Conservation (phyloP, 2,329 filamentous ascomycete genomes). For the Colletotrichum sp. region DNA sequence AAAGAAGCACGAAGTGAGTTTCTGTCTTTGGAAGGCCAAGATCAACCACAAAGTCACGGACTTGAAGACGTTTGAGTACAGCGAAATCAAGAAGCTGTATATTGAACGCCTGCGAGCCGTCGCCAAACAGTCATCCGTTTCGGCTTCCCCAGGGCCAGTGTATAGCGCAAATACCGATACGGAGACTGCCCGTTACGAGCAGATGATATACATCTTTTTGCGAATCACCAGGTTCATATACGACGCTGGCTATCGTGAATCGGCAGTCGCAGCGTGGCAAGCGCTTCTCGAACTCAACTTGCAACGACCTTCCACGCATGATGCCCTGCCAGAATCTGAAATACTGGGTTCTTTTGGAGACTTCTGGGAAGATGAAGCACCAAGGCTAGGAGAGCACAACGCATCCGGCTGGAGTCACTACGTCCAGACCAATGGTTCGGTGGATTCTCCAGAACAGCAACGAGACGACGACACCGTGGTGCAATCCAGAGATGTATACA, state of each 20-base stretch:
- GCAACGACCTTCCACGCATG: slow-evolving; percentile 51
- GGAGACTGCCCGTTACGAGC: slow-evolving; percentile 30
- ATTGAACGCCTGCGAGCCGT: slow-evolving; percentile 49
- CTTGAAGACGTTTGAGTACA: slow-evolving; percentile 70
- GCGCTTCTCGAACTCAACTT: slow-evolving; percentile 76
- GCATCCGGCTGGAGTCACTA: slow-evolving; percentile 75
- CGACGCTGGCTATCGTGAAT: slow-evolving; percentile 79
- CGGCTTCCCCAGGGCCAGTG: slow-evolving; percentile 4
- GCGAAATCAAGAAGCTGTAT: slow-evolving; percentile 66
- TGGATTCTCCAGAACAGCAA: slow-evolving; percentile 46
- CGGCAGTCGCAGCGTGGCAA: slow-evolving; percentile 84
- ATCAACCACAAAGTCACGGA: slow-evolving; percentile 75
- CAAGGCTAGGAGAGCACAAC: slow-evolving; percentile 76
- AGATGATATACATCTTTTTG: slow-evolving; percentile 74
- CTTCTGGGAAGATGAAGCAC: slow-evolving; percentile 88
- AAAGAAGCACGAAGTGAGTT: slow-evolving; percentile 57
- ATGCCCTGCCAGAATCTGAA: slow-evolving; percentile 21
- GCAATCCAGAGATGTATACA: slow-evolving; percentile 49
- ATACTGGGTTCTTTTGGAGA: slow-evolving; percentile 58
- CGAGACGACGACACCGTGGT: slow-evolving; percentile 19
- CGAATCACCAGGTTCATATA: slow-evolving; percentile 75
- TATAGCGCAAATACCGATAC: background rate
- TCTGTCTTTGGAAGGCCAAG: slow-evolving; percentile 75
- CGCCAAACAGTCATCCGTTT: background rate
- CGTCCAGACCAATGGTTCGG: slow-evolving; percentile 35